Evolutionary conservation across 2,329 filamentous ascomycete genomes (phyloP).

Genomic region (Hypoxylon sp.): DNA sequence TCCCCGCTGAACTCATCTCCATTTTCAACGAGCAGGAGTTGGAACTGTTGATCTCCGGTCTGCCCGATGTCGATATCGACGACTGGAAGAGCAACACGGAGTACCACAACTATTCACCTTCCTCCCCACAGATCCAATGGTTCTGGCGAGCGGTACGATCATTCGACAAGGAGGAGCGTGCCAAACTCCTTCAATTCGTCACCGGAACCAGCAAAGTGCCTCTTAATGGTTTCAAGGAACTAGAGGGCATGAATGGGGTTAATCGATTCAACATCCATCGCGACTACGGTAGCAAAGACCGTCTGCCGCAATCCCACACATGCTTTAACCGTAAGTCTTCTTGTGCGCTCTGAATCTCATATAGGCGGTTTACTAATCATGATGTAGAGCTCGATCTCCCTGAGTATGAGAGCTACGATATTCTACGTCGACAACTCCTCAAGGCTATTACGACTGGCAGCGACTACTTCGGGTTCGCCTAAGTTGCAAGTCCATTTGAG

Average conservation of each 20-base stretch:
- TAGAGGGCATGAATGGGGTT: conserved; percentile 99
- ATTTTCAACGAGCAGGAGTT: conserved; percentile 99
- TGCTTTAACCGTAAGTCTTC: conserved; percentile 95
- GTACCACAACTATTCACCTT: conserved; percentile 96
- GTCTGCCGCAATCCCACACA: conserved; percentile 95
- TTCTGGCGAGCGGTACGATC: conserved; percentile 98
- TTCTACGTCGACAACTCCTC: conserved; percentile 86
- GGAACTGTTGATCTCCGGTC: conserved; percentile 93
- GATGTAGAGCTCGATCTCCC: conserved; percentile 91
- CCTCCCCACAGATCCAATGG: conserved; percentile 98
- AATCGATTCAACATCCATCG: conserved; percentile 99
- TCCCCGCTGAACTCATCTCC: conserved; percentile 91
- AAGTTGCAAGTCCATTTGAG: conserved; percentile 54
- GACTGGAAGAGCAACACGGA: conserved; percentile 99
- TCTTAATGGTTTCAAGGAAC: conserved; percentile 97
- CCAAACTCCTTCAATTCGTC: conserved; percentile 97
- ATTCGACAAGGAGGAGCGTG: conserved; percentile 98
- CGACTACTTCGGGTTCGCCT: conserved; percentile 98
- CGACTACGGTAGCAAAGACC: conserved; percentile 96
- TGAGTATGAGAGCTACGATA: conserved; percentile 97
- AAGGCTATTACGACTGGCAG: conserved; percentile 98
- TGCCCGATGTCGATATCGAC: conserved; percentile 97
- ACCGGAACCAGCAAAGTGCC: conserved; percentile 99
- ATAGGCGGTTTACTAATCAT: conserved; percentile 55
- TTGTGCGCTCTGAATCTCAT: conserved; percentile 13